A percentile compares a stretch with the other conserved stretches of the same genome.
Evolutionary conservation across 1,139 yeast genomes (phyloP).

Genomic region (Pneumocystis oryctolagi): DNA sequence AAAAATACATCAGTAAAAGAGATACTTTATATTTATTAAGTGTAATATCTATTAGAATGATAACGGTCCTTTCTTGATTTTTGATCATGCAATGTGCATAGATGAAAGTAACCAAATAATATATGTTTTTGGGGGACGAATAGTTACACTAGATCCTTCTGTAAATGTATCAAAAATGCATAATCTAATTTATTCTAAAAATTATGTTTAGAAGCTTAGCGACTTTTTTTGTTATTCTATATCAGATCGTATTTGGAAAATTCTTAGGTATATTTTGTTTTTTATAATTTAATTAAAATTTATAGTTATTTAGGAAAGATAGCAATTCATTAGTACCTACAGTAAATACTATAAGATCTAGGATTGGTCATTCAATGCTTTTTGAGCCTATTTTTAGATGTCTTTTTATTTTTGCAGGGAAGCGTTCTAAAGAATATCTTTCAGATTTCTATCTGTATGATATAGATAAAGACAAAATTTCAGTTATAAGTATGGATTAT

Average conservation of each 20-base stretch:
- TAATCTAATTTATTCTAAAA: neutral
- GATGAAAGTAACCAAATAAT: conserved; percentile 1
- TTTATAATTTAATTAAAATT: neutral
- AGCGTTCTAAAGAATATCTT: neutral
- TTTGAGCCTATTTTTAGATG: neutral
- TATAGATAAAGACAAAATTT: neutral
- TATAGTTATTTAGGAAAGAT: neutral
- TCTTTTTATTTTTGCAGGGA: neutral
- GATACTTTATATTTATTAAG: neutral
- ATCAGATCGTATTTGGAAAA: neutral
- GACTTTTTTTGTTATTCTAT: neutral
- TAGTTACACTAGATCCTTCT: neutral
- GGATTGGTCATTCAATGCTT: neutral
- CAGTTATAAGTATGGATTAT: neutral
- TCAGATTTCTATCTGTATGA: neutral
- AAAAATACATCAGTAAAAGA: neutral
- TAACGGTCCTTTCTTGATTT: conserved; percentile 2
- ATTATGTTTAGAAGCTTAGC: neutral
- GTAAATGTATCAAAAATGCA: neutral
- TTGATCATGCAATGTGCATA: conserved; percentile 4
- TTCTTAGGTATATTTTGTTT: neutral
- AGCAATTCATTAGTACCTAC: neutral
- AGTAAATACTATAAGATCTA: neutral
- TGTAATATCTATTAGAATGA: neutral
- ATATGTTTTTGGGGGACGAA: conserved; percentile 3